phyloP scores from a whole-genome alignment of 1,139 yeast genomes.

The Wickerhamomyces sp. region DNA sequence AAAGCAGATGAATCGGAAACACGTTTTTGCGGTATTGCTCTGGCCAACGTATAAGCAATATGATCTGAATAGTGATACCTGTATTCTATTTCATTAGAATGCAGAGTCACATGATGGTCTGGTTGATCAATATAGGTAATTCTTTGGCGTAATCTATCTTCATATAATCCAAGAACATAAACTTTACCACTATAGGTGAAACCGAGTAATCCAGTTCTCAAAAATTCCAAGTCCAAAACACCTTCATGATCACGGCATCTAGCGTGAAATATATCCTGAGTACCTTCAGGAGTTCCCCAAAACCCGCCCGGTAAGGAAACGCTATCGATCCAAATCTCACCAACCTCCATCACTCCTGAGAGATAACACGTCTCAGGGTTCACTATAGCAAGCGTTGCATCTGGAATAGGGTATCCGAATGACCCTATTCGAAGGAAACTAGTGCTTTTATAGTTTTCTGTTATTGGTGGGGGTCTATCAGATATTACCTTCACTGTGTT shows the following conservation, averaged over 20 bases:
- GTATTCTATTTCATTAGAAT: slow-evolving; percentile 23
- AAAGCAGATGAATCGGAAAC: slow-evolving; percentile 90
- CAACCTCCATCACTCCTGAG: slow-evolving; percentile 74
- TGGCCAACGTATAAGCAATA: slow-evolving; percentile 60
- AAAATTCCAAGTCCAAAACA: slow-evolving; percentile 65
- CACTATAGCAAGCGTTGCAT: slow-evolving; percentile 88
- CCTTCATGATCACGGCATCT: slow-evolving; percentile 71
- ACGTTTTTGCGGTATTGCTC: slow-evolving; percentile 61
- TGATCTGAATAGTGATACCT: slow-evolving; percentile 85
- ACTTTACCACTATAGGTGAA: slow-evolving; percentile 84
- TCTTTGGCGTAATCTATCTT: slow-evolving; percentile 83
- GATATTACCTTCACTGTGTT: slow-evolving; percentile 72
- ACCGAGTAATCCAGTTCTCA: slow-evolving; percentile 88
- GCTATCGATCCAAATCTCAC: slow-evolving; percentile 95
- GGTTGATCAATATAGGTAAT: slow-evolving; percentile 58
- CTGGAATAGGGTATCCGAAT: slow-evolving; percentile 92
- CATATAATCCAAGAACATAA: slow-evolving; percentile 83
- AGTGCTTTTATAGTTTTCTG: slow-evolving; percentile 44
- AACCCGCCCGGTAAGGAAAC: slow-evolving; percentile 88
- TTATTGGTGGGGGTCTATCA: slow-evolving; percentile 51
- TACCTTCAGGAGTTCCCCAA: slow-evolving; percentile 68
- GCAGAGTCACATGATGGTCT: slow-evolving; percentile 27
- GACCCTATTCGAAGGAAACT: slow-evolving; percentile 73
- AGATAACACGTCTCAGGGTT: slow-evolving; percentile 82
- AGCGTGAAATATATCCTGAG: slow-evolving; percentile 78